Conservation (phyloP, 257 asterid genomes). For the Knoxia roxburghii region DNA sequence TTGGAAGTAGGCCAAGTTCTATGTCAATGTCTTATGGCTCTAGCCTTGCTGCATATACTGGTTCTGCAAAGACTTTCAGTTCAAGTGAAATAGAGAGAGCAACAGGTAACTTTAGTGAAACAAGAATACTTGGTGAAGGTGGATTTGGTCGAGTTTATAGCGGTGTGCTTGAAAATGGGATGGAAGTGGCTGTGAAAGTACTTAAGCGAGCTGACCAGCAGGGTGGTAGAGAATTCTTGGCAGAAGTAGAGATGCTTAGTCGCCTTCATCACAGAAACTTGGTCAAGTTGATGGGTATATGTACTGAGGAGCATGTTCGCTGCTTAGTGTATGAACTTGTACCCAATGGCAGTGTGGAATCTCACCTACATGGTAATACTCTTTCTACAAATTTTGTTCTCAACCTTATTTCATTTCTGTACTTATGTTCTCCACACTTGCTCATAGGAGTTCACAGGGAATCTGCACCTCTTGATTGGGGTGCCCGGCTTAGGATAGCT, state of each 20-base stretch:
- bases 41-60: constrained; percentile 71
- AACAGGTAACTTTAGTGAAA: constrained; percentile 68
- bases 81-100: constrained; percentile 68
- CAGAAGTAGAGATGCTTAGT: constrained; percentile 97
- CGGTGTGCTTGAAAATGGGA: constrained; percentile 81
- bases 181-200: constrained; percentile 68
- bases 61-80: constrained; percentile 72
- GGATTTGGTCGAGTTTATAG: constrained; percentile 90
- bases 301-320: constrained; percentile 72
- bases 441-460: constrained; percentile 67
- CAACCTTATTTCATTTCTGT: background rate
- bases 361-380: constrained; percentile 81
- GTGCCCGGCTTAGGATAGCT: constrained; percentile 80
- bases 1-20: constrained; percentile 62
- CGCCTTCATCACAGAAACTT: constrained; percentile 90
- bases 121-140: constrained; percentile 82
- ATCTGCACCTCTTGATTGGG: constrained; percentile 77
- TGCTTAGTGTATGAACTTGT: constrained; percentile 76
- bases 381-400: background rate
- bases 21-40: constrained; percentile 67
- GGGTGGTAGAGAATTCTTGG: constrained; percentile 85
- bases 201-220: constrained; percentile 92
- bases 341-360: constrained; percentile 84
- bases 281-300: constrained; percentile 84
- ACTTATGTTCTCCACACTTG: constrained; percentile 6